Evolutionary conservation across 1,284 basidiomycete genomes (phyloP).

Genomic region (Microbotryomycetes sp.): DNA sequence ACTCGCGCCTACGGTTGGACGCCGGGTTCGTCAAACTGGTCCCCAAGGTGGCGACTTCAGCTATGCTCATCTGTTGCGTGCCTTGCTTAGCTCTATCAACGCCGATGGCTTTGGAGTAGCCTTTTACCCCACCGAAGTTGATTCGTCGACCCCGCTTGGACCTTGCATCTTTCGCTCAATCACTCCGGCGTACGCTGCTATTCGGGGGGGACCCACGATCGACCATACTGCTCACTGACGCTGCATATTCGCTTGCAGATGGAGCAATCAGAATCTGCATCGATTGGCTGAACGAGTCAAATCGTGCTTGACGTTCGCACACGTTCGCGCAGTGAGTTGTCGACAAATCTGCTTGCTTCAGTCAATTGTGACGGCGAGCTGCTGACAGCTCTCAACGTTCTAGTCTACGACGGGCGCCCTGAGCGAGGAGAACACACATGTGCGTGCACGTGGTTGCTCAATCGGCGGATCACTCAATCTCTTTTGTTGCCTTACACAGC

Average conservation of each 20-base stretch:
- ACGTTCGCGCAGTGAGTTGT: conserved; percentile 31
- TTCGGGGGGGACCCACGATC: no score
- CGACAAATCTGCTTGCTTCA: not conserved
- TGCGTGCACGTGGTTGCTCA: not conserved
- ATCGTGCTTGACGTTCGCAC: conserved; percentile 73
- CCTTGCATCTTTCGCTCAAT: conserved; percentile 97
- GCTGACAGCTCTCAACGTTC: conserved; percentile 8
- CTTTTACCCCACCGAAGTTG: conserved; percentile 78
- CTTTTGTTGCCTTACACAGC: conserved; percentile 15
- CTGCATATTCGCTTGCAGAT: no score
- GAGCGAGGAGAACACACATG: conserved; percentile 87
- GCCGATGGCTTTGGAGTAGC: conserved; percentile 92
- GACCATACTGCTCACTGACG: no score
- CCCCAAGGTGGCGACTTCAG: not conserved
- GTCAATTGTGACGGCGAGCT: not conserved
- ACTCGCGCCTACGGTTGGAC: conserved; percentile 69
- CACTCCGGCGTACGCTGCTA: conserved; percentile 59
- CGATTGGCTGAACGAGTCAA: conserved; percentile 91
- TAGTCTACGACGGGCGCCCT: conserved; percentile 57
- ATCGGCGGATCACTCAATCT: no score
- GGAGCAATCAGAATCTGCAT: conserved; percentile 86
- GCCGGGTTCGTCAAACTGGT: conserved; percentile 30
- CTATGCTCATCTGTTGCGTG: conserved; percentile 38
- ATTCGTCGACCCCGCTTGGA: conserved; percentile 49
- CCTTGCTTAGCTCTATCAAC: conserved; percentile 74